Percentiles rank a stretch among this genome's conserved stretches.
phyloP scores from a whole-genome alignment of 129 eudicot genomes.

The Cynara cardunculus region DNA sequence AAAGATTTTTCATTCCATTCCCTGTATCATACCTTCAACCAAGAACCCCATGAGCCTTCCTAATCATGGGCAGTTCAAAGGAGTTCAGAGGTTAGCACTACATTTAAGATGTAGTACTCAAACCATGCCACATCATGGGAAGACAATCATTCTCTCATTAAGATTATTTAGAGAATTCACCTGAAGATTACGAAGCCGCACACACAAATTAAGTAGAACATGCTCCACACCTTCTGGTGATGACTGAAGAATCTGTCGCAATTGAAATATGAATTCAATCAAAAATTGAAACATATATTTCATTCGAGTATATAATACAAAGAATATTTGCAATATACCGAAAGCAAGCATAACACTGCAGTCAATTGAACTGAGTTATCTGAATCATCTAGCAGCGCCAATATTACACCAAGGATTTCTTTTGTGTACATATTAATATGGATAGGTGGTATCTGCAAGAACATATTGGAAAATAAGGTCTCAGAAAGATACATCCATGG shows the following conservation, averaged over 20 bases:
- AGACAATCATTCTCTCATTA: not conserved
- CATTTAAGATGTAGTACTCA: not conserved
- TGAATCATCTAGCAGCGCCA: conserved; percentile 88
- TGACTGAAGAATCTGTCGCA: conserved; percentile 64
- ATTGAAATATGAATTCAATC: conserved; percentile 7
- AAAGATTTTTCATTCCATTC: too few species aligned
- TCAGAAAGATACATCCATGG: conserved; percentile 1
- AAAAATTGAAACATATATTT: not conserved
- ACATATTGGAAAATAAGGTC: conserved; percentile 10
- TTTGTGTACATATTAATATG: conserved; percentile 58
- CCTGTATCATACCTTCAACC: too few species aligned
- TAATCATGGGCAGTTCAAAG: too few species aligned
- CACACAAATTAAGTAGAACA: conserved; percentile 69
- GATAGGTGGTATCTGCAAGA: conserved; percentile 78
- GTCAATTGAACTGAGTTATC: conserved; percentile 94
- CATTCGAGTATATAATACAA: not conserved
- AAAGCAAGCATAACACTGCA: conserved; percentile 86
- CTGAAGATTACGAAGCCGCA: conserved; percentile 97
- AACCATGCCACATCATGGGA: not conserved
- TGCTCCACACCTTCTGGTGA: conserved; percentile 76
- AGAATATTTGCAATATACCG: conserved; percentile 39
- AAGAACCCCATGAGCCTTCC: too few species aligned
- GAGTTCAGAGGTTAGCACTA: not conserved
- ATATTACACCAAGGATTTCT: conserved; percentile 86
- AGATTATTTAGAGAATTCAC: conserved; percentile 29